Conservation (phyloP, 768 basidiomycete species). For the Gymnopilus dilepis region DNA sequence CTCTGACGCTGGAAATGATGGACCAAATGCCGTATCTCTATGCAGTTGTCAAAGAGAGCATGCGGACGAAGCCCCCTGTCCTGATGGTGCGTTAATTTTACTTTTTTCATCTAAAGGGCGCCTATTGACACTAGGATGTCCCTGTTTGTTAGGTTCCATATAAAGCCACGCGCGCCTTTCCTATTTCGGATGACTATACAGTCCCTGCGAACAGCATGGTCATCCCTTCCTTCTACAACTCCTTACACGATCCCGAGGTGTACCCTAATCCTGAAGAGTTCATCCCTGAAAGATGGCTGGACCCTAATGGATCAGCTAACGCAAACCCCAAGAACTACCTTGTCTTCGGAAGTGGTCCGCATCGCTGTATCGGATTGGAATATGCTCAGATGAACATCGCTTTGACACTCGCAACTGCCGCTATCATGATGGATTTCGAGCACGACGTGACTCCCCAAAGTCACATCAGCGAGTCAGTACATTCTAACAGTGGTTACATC, state of each 20-base stretch:
- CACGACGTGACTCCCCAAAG: conserved; percentile 83
- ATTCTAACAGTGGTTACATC: not conserved
- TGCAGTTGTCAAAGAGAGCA: conserved; percentile 92
- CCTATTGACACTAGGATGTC: conserved; percentile 23
- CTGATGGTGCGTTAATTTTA: conserved; percentile 72
- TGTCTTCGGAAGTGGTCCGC: conserved; percentile 93
- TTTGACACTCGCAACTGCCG: conserved; percentile 83
- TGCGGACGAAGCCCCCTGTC: conserved; percentile 92
- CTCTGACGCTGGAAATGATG: conserved; percentile 85
- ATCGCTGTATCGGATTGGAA: conserved; percentile 90
- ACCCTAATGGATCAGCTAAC: conserved; percentile 77
- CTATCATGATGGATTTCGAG: conserved; percentile 81
- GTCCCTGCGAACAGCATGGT: conserved; percentile 93
- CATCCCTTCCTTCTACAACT: conserved; percentile 92
- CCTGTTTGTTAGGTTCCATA: conserved; percentile 80
- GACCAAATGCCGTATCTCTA: conserved; percentile 93
- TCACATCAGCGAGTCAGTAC: conserved; percentile 79
- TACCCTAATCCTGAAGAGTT: conserved; percentile 89
- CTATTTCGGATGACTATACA: conserved; percentile 89
- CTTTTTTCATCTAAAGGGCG: not conserved
- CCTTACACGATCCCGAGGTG: conserved; percentile 86
- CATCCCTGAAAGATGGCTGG: conserved; percentile 92
- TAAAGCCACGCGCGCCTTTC: conserved; percentile 86
- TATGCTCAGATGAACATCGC: conserved; percentile 93
- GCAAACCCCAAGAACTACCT: conserved; percentile 93